These are phyloP conservation scores for Phytophthora palmivora DNA, from an alignment of 352 stramenopile genomes.

Conservation along the genomic window DNA sequence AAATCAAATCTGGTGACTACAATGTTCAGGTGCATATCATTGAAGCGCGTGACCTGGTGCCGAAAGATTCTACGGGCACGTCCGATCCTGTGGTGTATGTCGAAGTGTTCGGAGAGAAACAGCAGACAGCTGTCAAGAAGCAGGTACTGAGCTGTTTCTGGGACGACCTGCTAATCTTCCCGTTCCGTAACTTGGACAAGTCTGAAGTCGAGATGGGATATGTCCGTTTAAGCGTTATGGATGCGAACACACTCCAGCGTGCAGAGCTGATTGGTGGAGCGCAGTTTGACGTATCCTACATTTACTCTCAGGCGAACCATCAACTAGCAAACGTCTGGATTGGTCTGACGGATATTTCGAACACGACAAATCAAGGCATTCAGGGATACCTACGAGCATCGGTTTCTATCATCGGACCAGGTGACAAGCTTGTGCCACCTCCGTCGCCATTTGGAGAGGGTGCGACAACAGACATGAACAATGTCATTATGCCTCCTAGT, in stretches of 20 bases:
- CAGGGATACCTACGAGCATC: constrained; percentile 92
- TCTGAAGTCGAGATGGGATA: constrained; percentile 85
- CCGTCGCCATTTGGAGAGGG: constrained; percentile 65
- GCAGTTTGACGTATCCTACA: constrained; percentile 89
- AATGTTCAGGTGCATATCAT: constrained; percentile 92
- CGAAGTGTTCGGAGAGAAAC: constrained; percentile 85
- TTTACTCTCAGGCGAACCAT: constrained; percentile 89
- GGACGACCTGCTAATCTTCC: constrained; percentile 86
- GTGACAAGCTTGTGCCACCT: constrained; percentile 80
- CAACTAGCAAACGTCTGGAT: constrained; percentile 93
- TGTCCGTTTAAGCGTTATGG: constrained; percentile 85
- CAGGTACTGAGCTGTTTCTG: constrained; percentile 89
- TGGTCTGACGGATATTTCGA: constrained; percentile 85
- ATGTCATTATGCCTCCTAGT: constrained; percentile 83
- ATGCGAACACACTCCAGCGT: constrained; percentile 87
- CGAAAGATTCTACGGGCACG: constrained; percentile 88
- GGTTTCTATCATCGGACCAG: constrained; percentile 88
- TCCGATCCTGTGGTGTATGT: constrained; percentile 93
- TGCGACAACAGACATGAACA: constrained; percentile 52
- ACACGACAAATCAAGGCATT: constrained; percentile 84
- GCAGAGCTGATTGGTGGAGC: constrained; percentile 90
- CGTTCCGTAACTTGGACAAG: constrained; percentile 80
- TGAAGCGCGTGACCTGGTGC: constrained; percentile 88
- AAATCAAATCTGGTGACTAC: constrained; percentile 91
- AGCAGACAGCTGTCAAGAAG: constrained; percentile 87